These are phyloP conservation scores for Clavispora fructus DNA, from an alignment of 805 yeast species.

Conservation along the genomic window DNA sequence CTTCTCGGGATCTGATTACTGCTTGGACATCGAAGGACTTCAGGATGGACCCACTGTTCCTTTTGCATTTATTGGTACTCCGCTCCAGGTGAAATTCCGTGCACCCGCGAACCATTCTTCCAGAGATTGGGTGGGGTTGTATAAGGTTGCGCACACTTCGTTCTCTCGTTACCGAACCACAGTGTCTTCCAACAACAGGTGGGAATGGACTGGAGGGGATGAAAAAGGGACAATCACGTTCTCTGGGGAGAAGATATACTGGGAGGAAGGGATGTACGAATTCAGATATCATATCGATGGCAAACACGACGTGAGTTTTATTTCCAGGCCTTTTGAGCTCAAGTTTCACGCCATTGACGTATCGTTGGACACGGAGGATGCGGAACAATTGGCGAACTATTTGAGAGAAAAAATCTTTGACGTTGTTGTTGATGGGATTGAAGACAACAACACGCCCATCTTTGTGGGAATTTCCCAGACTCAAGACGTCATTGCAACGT, in stretches of 20 bases:
- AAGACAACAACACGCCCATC: constrained; percentile 23
- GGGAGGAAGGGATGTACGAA: constrained; percentile 71
- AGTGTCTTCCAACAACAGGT: constrained; percentile 60
- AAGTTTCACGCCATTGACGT: constrained; percentile 35
- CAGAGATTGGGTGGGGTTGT: constrained; percentile 75
- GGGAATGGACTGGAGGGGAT: constrained; percentile 45
- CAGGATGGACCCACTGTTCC: constrained; percentile 7
- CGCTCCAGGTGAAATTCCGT: constrained; percentile 51
- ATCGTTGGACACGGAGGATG: constrained; percentile 25
- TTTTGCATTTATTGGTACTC: constrained; percentile 41
- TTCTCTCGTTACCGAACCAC: constrained; percentile 50
- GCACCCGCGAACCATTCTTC: constrained; percentile 45
- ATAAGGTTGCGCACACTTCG: constrained; percentile 57
- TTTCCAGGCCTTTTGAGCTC: constrained; percentile 64
- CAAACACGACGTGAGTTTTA: constrained; percentile 63
- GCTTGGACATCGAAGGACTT: constrained; percentile 22
- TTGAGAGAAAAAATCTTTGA: constrained; percentile 30
- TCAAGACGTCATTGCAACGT: constrained; percentile 25
- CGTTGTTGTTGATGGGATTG: constrained; percentile 21
- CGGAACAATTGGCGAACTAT: constrained; percentile 24
- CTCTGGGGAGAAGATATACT: constrained; percentile 42
- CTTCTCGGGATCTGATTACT: constrained; percentile 33
- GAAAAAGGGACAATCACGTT: constrained; percentile 47
- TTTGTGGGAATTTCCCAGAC: constrained; percentile 20
- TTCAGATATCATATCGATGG: constrained; percentile 64